Evolutionary conservation across 306 rosid genomes (phyloP), one percentile per base, ranked within the genome.

Genomic region (Begonia peltatifolia): DNA sequence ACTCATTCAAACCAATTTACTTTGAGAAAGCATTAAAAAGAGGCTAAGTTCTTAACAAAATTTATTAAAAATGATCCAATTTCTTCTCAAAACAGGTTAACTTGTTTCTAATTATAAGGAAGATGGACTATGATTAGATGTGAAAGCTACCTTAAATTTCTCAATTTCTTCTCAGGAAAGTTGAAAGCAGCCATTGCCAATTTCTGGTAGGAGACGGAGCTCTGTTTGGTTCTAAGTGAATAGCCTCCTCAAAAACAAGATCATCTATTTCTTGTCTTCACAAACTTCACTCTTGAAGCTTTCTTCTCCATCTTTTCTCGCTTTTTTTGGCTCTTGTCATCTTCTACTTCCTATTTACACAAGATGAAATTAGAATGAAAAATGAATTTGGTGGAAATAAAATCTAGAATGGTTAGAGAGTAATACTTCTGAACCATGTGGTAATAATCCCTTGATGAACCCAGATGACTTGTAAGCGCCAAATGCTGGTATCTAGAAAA

Each of bases 251-350:
- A 20, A 2, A 20, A 20, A 9, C 48, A n/a, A 11, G 20, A 56
- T 70, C 72, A 90, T 70, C 92, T 79, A 36, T 69, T 75, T 79
- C 90, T 75, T 53, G 94, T 63, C 79, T 74, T 90, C 64, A 68
- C 75, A 60, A 81, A 71, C 76, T 90, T 87, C 42, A 64, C 63
- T 67, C 94, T 79, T 11, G 99, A 80, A 20, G 94, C 95, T 75
- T 75, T 86, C 82, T 68, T 90, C 78, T 90, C 96, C 94, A 83
- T 67, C 79, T 90, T 90, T 68, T 90, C 95, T 62, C 97, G 74
- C 77, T 90, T 90, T 77, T 79, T 90, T 51, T 92, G 92, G 41
- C 86, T 67, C 71, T 83, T 90, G 43, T 90, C 97, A 60, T 90
- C 99, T 76, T 90, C 99, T 10, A 56, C 14, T 48, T 77, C 99